Percentiles rank a stretch among this genome's conserved stretches.
Evolutionary conservation across 257 asterid species (phyloP).

Genomic region (Solanum ossicruentum): DNA sequence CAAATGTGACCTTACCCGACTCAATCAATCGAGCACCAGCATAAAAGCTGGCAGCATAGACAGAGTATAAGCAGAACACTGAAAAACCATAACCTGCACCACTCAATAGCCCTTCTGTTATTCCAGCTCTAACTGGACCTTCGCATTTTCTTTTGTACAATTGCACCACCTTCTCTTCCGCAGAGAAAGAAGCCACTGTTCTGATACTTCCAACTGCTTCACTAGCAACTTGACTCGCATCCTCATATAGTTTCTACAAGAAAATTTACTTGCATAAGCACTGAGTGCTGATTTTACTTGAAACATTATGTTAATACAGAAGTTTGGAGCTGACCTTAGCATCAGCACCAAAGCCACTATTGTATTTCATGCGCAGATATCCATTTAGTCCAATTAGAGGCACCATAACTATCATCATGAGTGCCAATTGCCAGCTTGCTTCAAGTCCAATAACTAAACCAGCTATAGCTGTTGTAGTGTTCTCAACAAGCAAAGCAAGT

Average conservation of each 20-base stretch:
- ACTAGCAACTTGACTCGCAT: constrained; percentile 79
- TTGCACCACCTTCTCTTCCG: constrained; percentile 73
- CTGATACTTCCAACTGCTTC: constrained; percentile 86
- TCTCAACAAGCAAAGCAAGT: constrained; percentile 75
- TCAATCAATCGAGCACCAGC: constrained; percentile 77
- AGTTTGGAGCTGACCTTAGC: constrained; percentile 54
- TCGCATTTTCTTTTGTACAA: constrained; percentile 60
- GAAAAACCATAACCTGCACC: constrained; percentile 73
- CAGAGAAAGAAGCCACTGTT: constrained; percentile 85
- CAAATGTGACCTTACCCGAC: constrained; percentile 53
- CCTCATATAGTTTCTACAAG: constrained; percentile 60
- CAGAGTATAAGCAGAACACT: constrained; percentile 41
- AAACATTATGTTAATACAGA: constrained; percentile 17
- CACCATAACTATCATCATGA: constrained; percentile 50
- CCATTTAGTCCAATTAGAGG: constrained; percentile 64
- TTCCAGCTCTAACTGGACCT: constrained; percentile 59
- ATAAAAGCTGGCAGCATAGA: constrained; percentile 74
- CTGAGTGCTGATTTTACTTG: constrained; percentile 1
- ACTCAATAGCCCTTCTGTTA: constrained; percentile 56
- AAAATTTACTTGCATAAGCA: background rate
- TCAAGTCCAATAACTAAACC: constrained; percentile 63
- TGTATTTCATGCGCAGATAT: constrained; percentile 45
- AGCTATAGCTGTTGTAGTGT: constrained; percentile 42
- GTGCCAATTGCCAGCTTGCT: constrained; percentile 70
- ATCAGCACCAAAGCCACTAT: constrained; percentile 67